Percentiles rank a stretch among this genome's conserved stretches.
phyloP scores from a whole-genome alignment of 257 asterid species.

The Solanum medicagineum region DNA sequence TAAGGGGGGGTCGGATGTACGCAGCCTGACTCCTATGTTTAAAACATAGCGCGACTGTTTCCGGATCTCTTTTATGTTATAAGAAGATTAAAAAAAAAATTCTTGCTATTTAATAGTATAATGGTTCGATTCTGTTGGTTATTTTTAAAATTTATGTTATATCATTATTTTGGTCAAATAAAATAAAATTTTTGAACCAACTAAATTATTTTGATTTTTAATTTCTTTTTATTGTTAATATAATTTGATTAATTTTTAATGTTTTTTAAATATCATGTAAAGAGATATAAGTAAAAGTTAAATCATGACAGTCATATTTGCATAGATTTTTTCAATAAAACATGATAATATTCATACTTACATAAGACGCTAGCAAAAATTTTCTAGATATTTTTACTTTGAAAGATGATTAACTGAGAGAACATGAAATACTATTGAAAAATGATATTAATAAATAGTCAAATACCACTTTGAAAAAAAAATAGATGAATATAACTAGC shows the following conservation, averaged over 20 bases:
- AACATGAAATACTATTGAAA: not conserved
- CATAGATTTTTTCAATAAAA: not conserved
- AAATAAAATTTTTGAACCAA: not conserved
- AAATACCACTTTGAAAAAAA: not conserved
- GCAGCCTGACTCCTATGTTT: too few species aligned
- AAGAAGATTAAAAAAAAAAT: not conserved
- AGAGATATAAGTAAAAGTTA: not conserved
- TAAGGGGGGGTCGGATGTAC: too few species aligned
- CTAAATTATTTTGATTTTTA: not conserved
- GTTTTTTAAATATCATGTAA: not conserved
- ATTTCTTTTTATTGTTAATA: not conserved
- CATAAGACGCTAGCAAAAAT: not conserved
- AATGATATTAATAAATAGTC: not conserved
- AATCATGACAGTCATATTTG: not conserved
- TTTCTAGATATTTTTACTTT: not conserved
- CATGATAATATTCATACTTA: not conserved
- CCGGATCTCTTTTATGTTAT: not conserved
- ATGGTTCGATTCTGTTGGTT: not conserved
- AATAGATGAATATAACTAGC: not conserved
- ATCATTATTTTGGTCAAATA: not conserved
- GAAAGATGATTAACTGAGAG: not conserved
- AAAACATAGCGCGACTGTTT: too few species aligned
- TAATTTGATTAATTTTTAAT: not conserved
- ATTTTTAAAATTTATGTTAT: not conserved
- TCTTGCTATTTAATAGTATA: not conserved